Conservation (phyloP, 2,329 filamentous ascomycete genomes). For the Ceratocystis lukuohia region DNA sequence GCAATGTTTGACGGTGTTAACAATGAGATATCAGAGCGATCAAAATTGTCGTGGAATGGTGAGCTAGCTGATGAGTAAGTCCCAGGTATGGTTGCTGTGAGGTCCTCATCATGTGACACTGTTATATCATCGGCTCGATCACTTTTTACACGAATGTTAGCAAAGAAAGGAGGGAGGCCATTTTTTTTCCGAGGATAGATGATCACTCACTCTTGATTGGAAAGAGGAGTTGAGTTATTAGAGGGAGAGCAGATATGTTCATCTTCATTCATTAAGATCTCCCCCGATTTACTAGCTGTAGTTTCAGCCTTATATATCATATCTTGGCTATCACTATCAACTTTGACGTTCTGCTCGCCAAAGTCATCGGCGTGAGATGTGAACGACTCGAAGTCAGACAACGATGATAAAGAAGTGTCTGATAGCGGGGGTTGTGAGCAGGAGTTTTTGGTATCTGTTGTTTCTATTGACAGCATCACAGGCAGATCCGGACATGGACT, state of each 20-base stretch:
- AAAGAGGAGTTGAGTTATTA: not conserved
- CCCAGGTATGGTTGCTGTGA: not conserved
- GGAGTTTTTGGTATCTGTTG: not conserved
- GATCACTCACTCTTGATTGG: not conserved
- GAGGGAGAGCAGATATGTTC: not conserved
- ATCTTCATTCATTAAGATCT: not conserved
- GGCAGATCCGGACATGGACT: not conserved
- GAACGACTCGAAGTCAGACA: constrained; percentile 13
- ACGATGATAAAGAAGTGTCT: constrained; percentile 15
- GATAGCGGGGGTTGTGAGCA: not conserved
- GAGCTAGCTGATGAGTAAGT: constrained; percentile 11
- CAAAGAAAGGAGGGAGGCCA: not conserved
- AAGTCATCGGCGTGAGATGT: constrained; percentile 1
- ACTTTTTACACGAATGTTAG: not conserved
- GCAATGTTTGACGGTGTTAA: constrained; percentile 37
- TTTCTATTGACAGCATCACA: not conserved
- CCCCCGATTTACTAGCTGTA: not conserved
- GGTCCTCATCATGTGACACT: constrained; percentile 1
- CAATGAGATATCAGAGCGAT: constrained; percentile 44
- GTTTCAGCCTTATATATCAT: not conserved
- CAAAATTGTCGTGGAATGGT: constrained; percentile 39
- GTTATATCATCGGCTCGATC: not conserved
- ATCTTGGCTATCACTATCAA: not conserved
- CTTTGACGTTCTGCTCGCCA: not conserved
- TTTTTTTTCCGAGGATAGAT: no score